Percentiles rank a stretch among this genome's conserved stretches.
Evolutionary conservation across 805 yeast species (phyloP).

Genomic region (Candida succiphila): DNA sequence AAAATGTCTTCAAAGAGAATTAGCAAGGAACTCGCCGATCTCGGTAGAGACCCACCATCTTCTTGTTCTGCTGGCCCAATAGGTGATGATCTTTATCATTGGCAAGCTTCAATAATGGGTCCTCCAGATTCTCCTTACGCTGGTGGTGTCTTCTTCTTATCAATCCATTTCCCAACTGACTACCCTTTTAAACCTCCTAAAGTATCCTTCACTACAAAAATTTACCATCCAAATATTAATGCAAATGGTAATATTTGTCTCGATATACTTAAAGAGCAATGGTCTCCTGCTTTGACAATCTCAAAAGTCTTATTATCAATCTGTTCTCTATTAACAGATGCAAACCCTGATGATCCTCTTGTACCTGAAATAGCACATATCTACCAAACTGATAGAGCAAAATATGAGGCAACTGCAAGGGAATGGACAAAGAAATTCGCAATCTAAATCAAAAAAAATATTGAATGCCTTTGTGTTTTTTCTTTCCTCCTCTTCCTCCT

Average conservation of each 20-base stretch:
- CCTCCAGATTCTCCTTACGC: slow-evolving; percentile 88
- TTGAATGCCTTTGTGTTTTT: no score
- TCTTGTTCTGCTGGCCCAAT: slow-evolving; percentile 99
- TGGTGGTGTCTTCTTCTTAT: slow-evolving; percentile 85
- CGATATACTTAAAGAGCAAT: slow-evolving; percentile 93
- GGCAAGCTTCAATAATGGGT: slow-evolving; percentile 99
- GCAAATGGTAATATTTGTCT: slow-evolving; percentile 93
- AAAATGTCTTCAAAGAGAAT: slow-evolving; percentile 89
- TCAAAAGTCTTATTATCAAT: slow-evolving; percentile 92
- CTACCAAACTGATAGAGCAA: slow-evolving; percentile 87
- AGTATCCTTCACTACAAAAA: slow-evolving; percentile 85
- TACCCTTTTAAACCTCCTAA: slow-evolving; percentile 99
- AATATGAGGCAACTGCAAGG: slow-evolving; percentile 93
- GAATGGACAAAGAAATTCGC: slow-evolving; percentile 99
- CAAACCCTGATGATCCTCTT: slow-evolving; percentile 97
- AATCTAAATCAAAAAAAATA: slow-evolving; percentile 34
- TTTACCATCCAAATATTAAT: slow-evolving; percentile 96
- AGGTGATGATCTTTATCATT: slow-evolving; percentile 95
- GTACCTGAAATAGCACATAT: slow-evolving; percentile 98
- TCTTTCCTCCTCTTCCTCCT: no score
- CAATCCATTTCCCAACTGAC: slow-evolving; percentile 97
- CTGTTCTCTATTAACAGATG: slow-evolving; percentile 93
- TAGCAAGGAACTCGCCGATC: slow-evolving; percentile 88
- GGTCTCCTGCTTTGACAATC: slow-evolving; percentile 98
- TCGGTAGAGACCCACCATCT: slow-evolving; percentile 98